Conservation (phyloP, 1,284 basidiomycete species). For the Pseudozyma sp. region DNA sequence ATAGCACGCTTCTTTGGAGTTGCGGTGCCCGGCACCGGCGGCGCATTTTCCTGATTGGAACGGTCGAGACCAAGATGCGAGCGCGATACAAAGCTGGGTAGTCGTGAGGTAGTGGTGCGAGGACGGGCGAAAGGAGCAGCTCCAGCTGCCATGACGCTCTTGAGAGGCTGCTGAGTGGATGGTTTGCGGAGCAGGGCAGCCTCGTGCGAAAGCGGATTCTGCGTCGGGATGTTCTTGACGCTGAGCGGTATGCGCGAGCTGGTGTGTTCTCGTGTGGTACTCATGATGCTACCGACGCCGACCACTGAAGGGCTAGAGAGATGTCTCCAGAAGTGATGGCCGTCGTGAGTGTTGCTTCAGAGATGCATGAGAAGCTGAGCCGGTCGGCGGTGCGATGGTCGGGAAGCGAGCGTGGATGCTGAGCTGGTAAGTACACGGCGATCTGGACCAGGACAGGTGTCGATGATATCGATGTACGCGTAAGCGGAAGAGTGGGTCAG, state of each 20-base stretch:
- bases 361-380: slow-evolving; percentile 17
- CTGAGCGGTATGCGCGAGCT: slow-evolving; percentile 46
- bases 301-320: slow-evolving; percentile 4
- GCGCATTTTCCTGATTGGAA: slow-evolving; percentile 42
- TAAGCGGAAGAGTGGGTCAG: not conserved
- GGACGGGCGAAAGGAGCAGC: slow-evolving; percentile 21
- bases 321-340: slow-evolving; percentile 13
- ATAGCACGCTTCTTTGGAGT: slow-evolving; percentile 66
- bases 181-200: slow-evolving; percentile 30
- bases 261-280: slow-evolving; percentile 29
- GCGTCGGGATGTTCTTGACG: slow-evolving; percentile 45
- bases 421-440: not conserved
- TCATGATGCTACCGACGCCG: slow-evolving; percentile 23
- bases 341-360: slow-evolving; percentile 8
- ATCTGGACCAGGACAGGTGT: not conserved
- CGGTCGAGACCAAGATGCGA: slow-evolving; percentile 45
- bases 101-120: slow-evolving; percentile 22
- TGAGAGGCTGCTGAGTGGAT: slow-evolving; percentile 15
- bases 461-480: slow-evolving; percentile 11
- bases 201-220: slow-evolving; percentile 22
- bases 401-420: not conserved
- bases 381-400: not conserved
- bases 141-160: slow-evolving; percentile 1
- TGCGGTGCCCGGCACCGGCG: slow-evolving; percentile 18
- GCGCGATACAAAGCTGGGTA: slow-evolving; percentile 47